phyloP scores from a whole-genome alignment of 495 filamentous ascomycete genomes.

The Hypoxylon rickii region DNA sequence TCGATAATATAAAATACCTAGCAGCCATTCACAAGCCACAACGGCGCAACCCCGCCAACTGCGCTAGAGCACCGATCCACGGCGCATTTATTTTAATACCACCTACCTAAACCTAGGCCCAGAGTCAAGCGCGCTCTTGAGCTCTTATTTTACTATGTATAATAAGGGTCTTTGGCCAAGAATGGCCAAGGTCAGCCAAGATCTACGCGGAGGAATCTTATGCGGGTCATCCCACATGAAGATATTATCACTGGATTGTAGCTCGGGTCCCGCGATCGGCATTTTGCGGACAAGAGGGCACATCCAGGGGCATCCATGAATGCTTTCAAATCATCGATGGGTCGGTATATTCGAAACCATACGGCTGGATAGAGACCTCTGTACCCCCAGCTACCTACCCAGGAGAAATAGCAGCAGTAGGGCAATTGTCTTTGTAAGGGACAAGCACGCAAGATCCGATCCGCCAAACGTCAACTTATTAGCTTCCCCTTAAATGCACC shows the following conservation, averaged over 20 bases:
- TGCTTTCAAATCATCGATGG: no score
- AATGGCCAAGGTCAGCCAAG: background rate
- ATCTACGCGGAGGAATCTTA: slow-evolving; percentile 14
- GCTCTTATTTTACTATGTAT: background rate
- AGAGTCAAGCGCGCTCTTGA: background rate
- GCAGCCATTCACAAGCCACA: background rate
- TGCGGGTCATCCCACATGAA: slow-evolving; percentile 36
- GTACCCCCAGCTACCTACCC: no score
- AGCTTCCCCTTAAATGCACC: slow-evolving; percentile 15
- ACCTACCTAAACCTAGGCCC: slow-evolving; percentile 12
- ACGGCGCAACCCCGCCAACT: slow-evolving; percentile 1
- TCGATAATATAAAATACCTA: no score
- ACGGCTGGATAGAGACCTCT: background rate
- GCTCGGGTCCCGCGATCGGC: slow-evolving; percentile 14
- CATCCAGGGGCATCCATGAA: no score
- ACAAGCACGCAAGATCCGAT: slow-evolving; percentile 33
- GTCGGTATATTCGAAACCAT: slow-evolving; percentile 1
- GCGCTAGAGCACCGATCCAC: slow-evolving; percentile 18
- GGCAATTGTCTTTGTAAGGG: slow-evolving; percentile 14
- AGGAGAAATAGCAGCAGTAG: no score
- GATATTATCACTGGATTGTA: slow-evolving; percentile 31
- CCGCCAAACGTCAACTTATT: slow-evolving; percentile 26
- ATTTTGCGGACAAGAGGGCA: background rate
- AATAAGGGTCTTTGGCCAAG: slow-evolving; percentile 10
- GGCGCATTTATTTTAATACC: slow-evolving; percentile 4